A percentile compares a stretch with the other conserved stretches of the same genome.
Conservation (phyloP, 108 stramenopile species). For the Chaetoceros tenuissimus region DNA sequence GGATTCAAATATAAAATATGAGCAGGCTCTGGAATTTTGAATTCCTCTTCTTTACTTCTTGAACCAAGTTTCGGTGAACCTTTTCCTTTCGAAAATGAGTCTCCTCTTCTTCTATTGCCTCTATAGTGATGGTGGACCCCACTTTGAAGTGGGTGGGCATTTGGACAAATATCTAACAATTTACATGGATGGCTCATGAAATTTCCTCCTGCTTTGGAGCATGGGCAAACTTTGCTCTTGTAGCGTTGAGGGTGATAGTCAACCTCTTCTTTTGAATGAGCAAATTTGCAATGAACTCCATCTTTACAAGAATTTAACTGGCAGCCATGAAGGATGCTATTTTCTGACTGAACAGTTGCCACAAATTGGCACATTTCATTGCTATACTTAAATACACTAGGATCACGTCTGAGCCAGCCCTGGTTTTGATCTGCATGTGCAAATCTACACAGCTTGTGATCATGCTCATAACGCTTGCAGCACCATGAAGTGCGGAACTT, state of each 20-base stretch:
- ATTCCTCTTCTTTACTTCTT: conserved; percentile 15
- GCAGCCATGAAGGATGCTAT: not conserved
- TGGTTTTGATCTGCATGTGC: conserved; percentile 72
- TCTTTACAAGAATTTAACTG: not conserved
- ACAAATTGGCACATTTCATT: conserved; percentile 56
- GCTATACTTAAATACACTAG: conserved; percentile 36
- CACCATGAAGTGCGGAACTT: conserved; percentile 81
- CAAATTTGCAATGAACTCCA: conserved; percentile 51
- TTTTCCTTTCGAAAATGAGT: conserved; percentile 2
- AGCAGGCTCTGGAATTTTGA: conserved; percentile 33
- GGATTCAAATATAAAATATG: conserved; percentile 76
- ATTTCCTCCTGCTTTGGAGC: conserved; percentile 9
- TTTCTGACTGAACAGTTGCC: conserved; percentile 15
- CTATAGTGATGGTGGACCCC: conserved; percentile 32
- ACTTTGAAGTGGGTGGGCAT: conserved; percentile 42
- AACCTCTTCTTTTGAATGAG: conserved; percentile 80
- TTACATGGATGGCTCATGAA: conserved; percentile 18
- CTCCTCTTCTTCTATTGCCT: not conserved
- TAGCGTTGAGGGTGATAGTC: conserved; percentile 62
- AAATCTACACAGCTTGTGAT: conserved; percentile 72
- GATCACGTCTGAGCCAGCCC: conserved; percentile 80
- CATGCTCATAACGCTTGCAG: conserved; percentile 82
- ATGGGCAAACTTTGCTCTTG: conserved; percentile 48
- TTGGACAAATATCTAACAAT: conserved; percentile 66
- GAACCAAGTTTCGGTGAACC: conserved; percentile 13